These are phyloP conservation scores for Magnusiomyces paraingens DNA, from an alignment of 1,139 yeast species.

Conservation along the genomic window DNA sequence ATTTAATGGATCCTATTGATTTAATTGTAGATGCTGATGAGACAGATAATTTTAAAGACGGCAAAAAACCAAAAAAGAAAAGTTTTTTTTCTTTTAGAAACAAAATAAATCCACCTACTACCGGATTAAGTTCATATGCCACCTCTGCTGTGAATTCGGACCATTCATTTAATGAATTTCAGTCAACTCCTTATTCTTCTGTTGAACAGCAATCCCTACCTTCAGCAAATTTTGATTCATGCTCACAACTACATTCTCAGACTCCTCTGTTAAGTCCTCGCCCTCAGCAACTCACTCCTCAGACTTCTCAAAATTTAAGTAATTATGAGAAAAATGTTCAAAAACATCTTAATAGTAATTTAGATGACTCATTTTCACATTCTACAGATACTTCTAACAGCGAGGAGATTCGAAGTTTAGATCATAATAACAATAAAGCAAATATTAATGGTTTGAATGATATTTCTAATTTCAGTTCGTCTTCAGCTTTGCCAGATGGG, in stretches of 20 bases:
- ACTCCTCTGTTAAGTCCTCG: background rate
- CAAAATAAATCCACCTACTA: conserved; percentile 13
- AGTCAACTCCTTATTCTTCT: conserved; percentile 17
- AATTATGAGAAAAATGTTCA: background rate
- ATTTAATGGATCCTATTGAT: background rate
- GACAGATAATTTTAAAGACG: conserved; percentile 33
- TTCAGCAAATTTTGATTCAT: background rate
- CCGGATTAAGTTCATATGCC: conserved; percentile 11
- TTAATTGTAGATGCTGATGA: conserved; percentile 19
- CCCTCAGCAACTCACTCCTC: background rate
- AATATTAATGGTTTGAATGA: background rate
- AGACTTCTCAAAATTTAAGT: background rate
- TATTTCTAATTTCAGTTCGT: background rate
- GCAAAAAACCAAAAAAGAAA: conserved; percentile 46
- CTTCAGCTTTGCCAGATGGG: background rate
- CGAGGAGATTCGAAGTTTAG: background rate
- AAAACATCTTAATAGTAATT: conserved; percentile 1
- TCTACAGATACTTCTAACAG: conserved; percentile 3
- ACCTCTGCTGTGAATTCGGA: conserved; percentile 4
- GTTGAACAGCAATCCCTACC: conserved; percentile 14
- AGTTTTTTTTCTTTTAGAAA: conserved; percentile 55
- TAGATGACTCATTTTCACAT: conserved; percentile 9
- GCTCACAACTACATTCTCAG: background rate
- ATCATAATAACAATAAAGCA: background rate
- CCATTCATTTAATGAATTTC: conserved; percentile 6